A percentile compares a stretch with the other conserved stretches of the same genome.
Evolutionary conservation across 2,329 filamentous ascomycete genomes (phyloP).

Genomic region (Alternaria triticimaculans): DNA sequence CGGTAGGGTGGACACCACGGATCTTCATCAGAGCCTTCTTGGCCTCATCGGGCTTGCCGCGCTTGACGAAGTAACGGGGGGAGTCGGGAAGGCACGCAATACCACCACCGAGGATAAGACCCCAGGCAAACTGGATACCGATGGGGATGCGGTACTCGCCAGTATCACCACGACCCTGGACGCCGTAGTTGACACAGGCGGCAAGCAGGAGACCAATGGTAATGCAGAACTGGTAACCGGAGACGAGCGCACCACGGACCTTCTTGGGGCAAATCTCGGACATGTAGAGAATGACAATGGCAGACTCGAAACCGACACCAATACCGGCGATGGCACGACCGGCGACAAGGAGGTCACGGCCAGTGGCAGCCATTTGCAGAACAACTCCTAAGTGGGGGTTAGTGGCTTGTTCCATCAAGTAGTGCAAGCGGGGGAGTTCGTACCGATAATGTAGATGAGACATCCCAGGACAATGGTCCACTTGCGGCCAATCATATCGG

Average conservation of each 20-base stretch:
- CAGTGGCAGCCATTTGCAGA: conserved; percentile 19
- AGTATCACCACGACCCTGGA: conserved; percentile 66
- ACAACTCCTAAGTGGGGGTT: conserved; percentile 47
- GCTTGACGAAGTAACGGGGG: conserved; percentile 85
- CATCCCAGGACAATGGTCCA: conserved; percentile 58
- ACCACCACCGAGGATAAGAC: conserved; percentile 73
- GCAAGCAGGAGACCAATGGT: conserved; percentile 80
- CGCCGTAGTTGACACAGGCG: conserved; percentile 75
- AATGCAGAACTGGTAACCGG: conserved; percentile 81
- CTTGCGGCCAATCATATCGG: conserved; percentile 74
- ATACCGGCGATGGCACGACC: background rate
- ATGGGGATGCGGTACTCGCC: conserved; percentile 79
- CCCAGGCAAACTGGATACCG: conserved; percentile 80
- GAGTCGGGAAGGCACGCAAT: conserved; percentile 82
- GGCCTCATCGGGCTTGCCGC: conserved; percentile 75
- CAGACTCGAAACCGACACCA: conserved; percentile 41
- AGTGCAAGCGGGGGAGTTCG: conserved; percentile 5
- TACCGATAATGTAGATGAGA: conserved; percentile 47
- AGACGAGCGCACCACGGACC: conserved; percentile 78
- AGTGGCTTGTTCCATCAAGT: conserved; percentile 36
- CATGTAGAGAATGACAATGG: conserved; percentile 71
- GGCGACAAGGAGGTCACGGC: background rate
- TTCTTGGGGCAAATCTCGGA: conserved; percentile 77
- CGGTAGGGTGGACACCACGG: background rate
- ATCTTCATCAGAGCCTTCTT: conserved; percentile 1